A percentile compares a stretch with the other conserved stretches of the same genome.
These are phyloP conservation scores for Halocafeteria seosinensis DNA, from an alignment of 108 stramenopile genomes.

Conservation along the genomic window DNA sequence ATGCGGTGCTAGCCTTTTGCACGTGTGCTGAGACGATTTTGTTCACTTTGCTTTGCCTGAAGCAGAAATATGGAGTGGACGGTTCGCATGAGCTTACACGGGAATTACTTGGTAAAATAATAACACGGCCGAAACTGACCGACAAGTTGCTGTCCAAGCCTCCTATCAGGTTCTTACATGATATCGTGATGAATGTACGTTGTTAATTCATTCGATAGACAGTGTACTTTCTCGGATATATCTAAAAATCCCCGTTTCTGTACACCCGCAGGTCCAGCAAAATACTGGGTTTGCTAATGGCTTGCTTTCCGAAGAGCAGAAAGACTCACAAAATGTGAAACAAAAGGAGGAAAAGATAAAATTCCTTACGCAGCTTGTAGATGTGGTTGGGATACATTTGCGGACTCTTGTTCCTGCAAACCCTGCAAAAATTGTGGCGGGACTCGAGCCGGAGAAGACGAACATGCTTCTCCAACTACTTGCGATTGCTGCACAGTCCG, in stretches of 20 bases:
- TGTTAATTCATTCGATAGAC: too few species aligned
- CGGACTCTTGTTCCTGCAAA: slow-evolving; percentile 31
- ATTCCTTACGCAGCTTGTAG: slow-evolving; percentile 44
- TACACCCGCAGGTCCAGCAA: too few species aligned
- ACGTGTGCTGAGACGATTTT: neutral
- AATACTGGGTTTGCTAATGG: neutral
- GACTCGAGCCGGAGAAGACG: slow-evolving; percentile 51
- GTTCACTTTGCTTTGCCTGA: neutral
- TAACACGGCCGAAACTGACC: slow-evolving; percentile 50
- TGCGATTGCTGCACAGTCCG: slow-evolving; percentile 30
- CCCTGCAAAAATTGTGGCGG: slow-evolving; percentile 49
- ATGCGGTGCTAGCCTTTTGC: neutral
- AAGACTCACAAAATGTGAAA: slow-evolving; percentile 31
- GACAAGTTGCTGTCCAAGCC: slow-evolving; percentile 54
- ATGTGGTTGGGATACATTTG: slow-evolving; percentile 23
- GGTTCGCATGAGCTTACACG: slow-evolving; percentile 7
- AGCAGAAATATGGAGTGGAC: neutral
- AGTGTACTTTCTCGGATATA: too few species aligned
- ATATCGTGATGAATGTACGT: slow-evolving; percentile 47
- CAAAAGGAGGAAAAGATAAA: slow-evolving; percentile 41
- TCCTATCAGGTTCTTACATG: slow-evolving; percentile 61
- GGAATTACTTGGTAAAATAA: slow-evolving; percentile 24
- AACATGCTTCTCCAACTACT: slow-evolving; percentile 50
- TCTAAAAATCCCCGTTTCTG: too few species aligned
- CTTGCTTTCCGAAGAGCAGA: slow-evolving; percentile 1